These are phyloP conservation scores for Zoysia japonica DNA, from an alignment of 176 grass and related monocot genomes.

Conservation along the genomic window DNA sequence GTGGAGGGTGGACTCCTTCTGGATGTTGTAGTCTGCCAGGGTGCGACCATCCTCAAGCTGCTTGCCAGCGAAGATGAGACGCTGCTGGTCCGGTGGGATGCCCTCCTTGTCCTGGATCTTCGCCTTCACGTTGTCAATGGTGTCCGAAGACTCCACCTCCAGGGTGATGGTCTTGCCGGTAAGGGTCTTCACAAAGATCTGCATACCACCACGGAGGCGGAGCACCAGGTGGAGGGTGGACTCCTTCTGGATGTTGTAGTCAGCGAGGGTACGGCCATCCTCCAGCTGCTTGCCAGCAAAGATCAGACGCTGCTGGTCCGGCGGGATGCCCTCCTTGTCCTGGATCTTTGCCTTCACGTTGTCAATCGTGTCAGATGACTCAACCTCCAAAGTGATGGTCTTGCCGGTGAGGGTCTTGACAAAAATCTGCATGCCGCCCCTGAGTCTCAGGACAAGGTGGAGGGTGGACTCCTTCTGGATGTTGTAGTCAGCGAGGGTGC, in stretches of 20 bases:
- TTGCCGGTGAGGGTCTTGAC: slow-evolving; percentile 77
- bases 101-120: slow-evolving; percentile 95
- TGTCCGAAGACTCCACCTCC: slow-evolving; percentile 63
- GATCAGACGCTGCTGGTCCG: slow-evolving; percentile 70
- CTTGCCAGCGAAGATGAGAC: slow-evolving; percentile 69
- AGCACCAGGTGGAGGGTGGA: slow-evolving; percentile 45
- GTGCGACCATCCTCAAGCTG: slow-evolving; percentile 68
- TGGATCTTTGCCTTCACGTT: slow-evolving; percentile 74
- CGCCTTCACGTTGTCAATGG: slow-evolving; percentile 70
- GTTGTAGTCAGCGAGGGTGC: slow-evolving; percentile 60
- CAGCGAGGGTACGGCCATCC: slow-evolving; percentile 45
- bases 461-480: slow-evolving; percentile 84
- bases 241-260: slow-evolving; percentile 80
- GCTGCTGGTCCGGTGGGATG: slow-evolving; percentile 75
- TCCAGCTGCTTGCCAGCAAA: slow-evolving; percentile 71
- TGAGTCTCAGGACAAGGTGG: slow-evolving; percentile 53
- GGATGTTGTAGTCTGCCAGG: slow-evolving; percentile 58
- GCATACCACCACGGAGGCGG: slow-evolving; percentile 48
- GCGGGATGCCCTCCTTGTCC: slow-evolving; percentile 76
- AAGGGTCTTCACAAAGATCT: slow-evolving; percentile 81
- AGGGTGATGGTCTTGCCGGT: slow-evolving; percentile 85
- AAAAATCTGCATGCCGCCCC: slow-evolving; percentile 68
- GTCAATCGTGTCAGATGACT: slow-evolving; percentile 53
- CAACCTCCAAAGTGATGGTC: slow-evolving; percentile 62
- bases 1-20: slow-evolving; percentile 72